phyloP scores from a whole-genome alignment of 176 grass and related monocot species.

The Sorghum bicolor region Sorghum_bicolor_NCBIv3 NC_012878.2:6812001-6812500 shows the following conservation, averaged over 20 bases:
- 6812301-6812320: slow-evolving; percentile 48
- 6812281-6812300: slow-evolving; percentile 41
- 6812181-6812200: slow-evolving; percentile 29
- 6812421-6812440: slow-evolving; percentile 83
- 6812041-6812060: slow-evolving; percentile 36
- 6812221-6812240: neutral
- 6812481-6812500: slow-evolving; percentile 75
- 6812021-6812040: neutral
- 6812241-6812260: neutral
- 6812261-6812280: neutral
- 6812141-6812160: slow-evolving; percentile 9
- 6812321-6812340: slow-evolving; percentile 88
- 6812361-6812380: slow-evolving; percentile 64
- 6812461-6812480: slow-evolving; percentile 63
- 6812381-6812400: slow-evolving; percentile 71
- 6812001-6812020: neutral
- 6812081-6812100: slow-evolving; percentile 62
- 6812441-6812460: slow-evolving; percentile 87
- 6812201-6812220: neutral
- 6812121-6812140: slow-evolving; percentile 72
- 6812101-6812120: slow-evolving; percentile 74
- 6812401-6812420: slow-evolving; percentile 75
- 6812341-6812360: slow-evolving; percentile 46
- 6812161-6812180: slow-evolving; percentile 27
- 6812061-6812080: slow-evolving; percentile 53